Conservation (phyloP, 192 early-diverging fungal species). For the Thoreauomyces humboldtii region DNA sequence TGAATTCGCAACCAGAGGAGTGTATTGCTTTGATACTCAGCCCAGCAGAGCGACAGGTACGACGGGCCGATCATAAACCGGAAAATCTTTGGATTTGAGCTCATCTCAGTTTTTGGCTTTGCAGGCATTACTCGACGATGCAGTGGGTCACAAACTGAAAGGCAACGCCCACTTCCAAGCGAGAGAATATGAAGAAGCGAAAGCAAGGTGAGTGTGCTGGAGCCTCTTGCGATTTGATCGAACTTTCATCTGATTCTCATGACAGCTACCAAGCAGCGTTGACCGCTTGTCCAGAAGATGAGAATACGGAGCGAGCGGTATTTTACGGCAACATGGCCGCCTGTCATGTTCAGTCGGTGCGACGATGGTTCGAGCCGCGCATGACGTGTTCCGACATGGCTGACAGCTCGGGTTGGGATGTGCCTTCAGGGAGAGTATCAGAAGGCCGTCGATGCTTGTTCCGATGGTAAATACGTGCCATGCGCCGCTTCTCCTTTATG, state of each 20-base stretch:
- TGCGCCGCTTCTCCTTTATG: no score
- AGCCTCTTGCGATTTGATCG: background rate
- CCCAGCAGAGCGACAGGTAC: no score
- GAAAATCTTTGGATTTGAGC: background rate
- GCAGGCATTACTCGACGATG: background rate
- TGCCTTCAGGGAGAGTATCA: constrained; percentile 36
- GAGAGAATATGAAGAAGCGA: background rate
- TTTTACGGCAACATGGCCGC: constrained; percentile 61
- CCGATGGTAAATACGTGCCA: constrained; percentile 28
- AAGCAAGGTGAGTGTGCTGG: background rate
- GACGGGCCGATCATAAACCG: no score
- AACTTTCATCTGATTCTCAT: background rate
- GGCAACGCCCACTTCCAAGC: constrained; percentile 3
- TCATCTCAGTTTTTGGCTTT: background rate
- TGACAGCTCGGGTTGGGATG: no score
- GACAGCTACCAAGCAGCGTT: constrained; percentile 16
- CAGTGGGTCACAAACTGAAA: background rate
- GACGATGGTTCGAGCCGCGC: no score
- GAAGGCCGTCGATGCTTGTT: constrained; percentile 40
- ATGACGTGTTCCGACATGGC: no score
- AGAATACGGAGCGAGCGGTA: constrained; percentile 2
- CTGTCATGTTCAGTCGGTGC: constrained; percentile 59
- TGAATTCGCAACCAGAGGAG: no score
- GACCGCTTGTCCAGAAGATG: constrained; percentile 14
- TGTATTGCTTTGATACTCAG: no score